Base-by-base conservation (phyloP, 768 basidiomycete genomes). In the Porphyrellus cyaneotinctus region DNA sequence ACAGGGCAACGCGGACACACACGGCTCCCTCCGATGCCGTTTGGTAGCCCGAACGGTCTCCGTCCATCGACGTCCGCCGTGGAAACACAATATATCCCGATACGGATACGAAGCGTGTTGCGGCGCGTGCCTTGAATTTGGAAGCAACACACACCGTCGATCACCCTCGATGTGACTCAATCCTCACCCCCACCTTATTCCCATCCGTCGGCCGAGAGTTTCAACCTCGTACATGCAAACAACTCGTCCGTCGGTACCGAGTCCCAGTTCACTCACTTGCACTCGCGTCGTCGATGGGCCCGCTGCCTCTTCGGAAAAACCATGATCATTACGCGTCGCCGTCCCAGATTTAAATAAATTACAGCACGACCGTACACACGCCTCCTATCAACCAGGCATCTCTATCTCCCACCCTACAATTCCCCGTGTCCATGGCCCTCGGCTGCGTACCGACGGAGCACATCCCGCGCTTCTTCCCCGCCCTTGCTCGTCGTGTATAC, bases 401-500 rank as follows among this genome's bases (percentile, higher is more conserved):
- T 39, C 42, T 14, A 26, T 39, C 30, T 32, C 35, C n/a, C 6
- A 8, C 33, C 10, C 47, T 36, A 60, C 51, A 26, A 18, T 35
- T 15, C 51, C 56, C 63, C 71, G 45, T 72, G 64, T 57, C 75
- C 75, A 53, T 73, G 62, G 20, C 72, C 74, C 54, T 71, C 71
- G 17, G 64, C 70, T 22, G 77, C 80, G 67, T 80, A 85, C 49
- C 61, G 71, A 30, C 69, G 67, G 11, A 91, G 75, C 31, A 74
- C 74, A 42, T 66, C 67, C 54, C 80, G 71, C n/a, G 83, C 81
- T 55, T 82, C 83, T 37, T 67, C 70, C 10, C 75, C 81, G 0
- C 70, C 67, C 23, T 74, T 81, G 45, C 90, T 87, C 51, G 79
- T 75, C 35, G 90, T 92, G 67, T 94, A 95, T 26, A 85, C 70